phyloP scores from a whole-genome alignment of 495 filamentous ascomycete genomes.

The Trichoderma virens region DNA sequence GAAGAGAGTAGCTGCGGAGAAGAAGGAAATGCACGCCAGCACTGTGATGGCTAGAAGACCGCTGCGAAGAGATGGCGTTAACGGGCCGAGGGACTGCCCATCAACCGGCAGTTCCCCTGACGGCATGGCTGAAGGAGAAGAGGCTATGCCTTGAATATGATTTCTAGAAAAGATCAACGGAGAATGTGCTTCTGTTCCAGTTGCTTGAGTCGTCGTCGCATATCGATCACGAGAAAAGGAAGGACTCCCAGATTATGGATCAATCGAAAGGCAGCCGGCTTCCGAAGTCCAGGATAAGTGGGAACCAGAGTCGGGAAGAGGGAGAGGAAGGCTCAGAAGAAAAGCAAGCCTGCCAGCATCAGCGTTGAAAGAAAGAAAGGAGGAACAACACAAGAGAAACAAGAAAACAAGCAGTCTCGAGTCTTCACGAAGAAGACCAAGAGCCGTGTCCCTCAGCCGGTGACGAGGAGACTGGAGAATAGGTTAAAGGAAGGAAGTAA shows the following conservation, averaged over 20 bases:
- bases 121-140: not conserved
- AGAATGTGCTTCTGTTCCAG: not conserved
- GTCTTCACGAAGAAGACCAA: not conserved
- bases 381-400: not conserved
- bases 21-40: constrained; percentile 50
- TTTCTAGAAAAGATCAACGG: not conserved
- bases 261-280: not conserved
- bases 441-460: not conserved
- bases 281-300: not conserved
- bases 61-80: constrained; percentile 36
- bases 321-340: not conserved
- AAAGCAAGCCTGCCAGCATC: not conserved
- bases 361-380: not conserved
- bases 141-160: not conserved
- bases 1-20: constrained; percentile 43
- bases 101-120: not conserved
- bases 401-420: not conserved
- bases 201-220: not conserved
- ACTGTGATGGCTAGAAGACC: constrained; percentile 47
- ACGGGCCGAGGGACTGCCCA: constrained; percentile 28
- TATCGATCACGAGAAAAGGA: not conserved
- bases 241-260: not conserved
- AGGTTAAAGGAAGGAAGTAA: not conserved
- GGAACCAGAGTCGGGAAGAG: not conserved
- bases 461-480: not conserved